A percentile compares a stretch with the other conserved stretches of the same genome.
phyloP scores from a whole-genome alignment of 2,329 filamentous ascomycete species.

The Hymenoscyphus fructigenus region DNA sequence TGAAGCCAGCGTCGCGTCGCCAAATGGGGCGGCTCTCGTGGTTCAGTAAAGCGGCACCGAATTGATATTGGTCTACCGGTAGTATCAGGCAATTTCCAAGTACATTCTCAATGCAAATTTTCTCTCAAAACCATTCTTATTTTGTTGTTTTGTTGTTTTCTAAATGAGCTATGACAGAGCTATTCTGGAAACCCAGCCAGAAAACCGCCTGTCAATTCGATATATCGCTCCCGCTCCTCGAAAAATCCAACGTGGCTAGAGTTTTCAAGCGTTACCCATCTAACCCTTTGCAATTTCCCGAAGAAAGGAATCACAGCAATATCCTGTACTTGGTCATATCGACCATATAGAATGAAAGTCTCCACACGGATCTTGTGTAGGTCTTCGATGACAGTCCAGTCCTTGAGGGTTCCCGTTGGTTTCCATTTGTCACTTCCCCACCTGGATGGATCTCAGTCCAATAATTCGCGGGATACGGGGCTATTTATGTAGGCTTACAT shows the following conservation, averaged over 20 bases:
- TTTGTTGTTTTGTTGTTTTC: too few relatives aligned
- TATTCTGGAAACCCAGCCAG: too few relatives aligned
- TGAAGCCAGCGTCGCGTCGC: too few relatives aligned
- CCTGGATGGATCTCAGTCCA: constrained; percentile 24
- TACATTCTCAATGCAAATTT: too few relatives aligned
- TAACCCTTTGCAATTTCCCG: constrained; percentile 39
- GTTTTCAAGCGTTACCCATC: constrained; percentile 39
- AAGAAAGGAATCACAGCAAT: constrained; percentile 40
- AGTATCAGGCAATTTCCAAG: too few relatives aligned
- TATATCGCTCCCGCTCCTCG: background rate
- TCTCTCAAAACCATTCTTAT: too few relatives aligned
- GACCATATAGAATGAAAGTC: constrained; percentile 44
- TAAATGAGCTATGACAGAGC: too few relatives aligned
- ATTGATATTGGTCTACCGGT: too few relatives aligned
- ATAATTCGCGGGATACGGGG: background rate
- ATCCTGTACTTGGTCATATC: constrained; percentile 39
- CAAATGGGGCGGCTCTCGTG: too few relatives aligned
- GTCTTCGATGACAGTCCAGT: constrained; percentile 39
- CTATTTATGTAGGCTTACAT: constrained; percentile 21
- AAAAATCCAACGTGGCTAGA: background rate
- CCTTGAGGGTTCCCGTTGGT: constrained; percentile 42
- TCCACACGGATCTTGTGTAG: constrained; percentile 40
- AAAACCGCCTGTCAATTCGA: background rate
- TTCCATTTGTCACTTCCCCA: constrained; percentile 41
- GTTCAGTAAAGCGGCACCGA: too few relatives aligned